Base-by-base conservation (phyloP, 176 grass and related monocot species). In the Oryza rufipogon region DNA sequence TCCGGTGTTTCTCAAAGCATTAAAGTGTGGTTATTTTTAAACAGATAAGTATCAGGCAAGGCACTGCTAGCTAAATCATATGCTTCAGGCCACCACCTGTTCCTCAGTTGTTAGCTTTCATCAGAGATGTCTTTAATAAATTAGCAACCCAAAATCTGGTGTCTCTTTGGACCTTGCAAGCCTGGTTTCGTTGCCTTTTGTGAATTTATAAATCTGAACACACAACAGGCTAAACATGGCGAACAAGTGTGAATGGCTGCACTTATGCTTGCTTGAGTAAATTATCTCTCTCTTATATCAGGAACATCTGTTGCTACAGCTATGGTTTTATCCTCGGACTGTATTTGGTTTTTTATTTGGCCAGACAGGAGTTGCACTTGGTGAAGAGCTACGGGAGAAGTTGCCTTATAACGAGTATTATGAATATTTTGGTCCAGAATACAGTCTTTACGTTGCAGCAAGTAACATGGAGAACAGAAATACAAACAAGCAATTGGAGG, bases 401-500 rank as follows among this genome's bases (percentile, higher is more conserved):
- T 96, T 99, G 97, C 97, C 97, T 82, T 39, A 69, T 6, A 89
- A 96, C 12, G 91, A 99, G 39, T 99, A 96, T 42, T 96, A 86
- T 68, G 93, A 94, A 81, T 99, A 96, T 73, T 99, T 99, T 7
- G 93, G 93, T 72, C 97, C 97, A 81, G 93, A 99, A 80, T 99
- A 96, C 83, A 94, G 91, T 76, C 93, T 99, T 87, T 93, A 89
- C 86, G 91, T 94, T 42, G 88, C 88, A 73, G 88, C 97, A 80
- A 96, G 91, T 92, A 99, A 99, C 80, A 96, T 99, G 97, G 91
- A 99, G 81, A 99, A 99, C 66, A 99, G 92, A 84, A 99, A 99
- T 86, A 89, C 93, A 61, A 81, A 51, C 2, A 70, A 73, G 0
- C 84, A 96, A 42, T 47, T 96, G 54, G 91, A 99, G 87, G 93